Conservation (phyloP, 2,329 filamentous ascomycete genomes). For the Fusarium sp. region DNA sequence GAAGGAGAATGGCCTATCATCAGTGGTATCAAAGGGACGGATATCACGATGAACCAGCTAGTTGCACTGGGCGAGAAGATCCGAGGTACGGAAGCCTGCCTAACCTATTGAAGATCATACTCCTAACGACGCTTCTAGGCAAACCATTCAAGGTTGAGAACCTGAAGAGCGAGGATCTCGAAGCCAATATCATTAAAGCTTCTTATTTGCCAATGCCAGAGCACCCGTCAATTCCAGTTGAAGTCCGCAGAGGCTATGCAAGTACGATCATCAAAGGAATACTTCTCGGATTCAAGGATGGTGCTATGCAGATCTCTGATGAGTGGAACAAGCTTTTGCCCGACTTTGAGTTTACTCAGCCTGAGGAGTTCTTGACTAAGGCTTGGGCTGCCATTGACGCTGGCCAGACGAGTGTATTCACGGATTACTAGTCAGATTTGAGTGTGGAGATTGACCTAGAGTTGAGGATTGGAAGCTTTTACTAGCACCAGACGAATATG, state of each 20-base stretch:
- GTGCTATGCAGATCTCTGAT: constrained; percentile 54
- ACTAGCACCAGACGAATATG: no score
- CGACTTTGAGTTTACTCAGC: constrained; percentile 57
- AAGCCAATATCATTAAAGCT: constrained; percentile 41
- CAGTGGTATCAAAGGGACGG: constrained; percentile 58
- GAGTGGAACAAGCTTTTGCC: constrained; percentile 61
- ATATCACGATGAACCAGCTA: constrained; percentile 54
- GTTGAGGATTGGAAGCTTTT: no score
- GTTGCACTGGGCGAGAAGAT: constrained; percentile 58
- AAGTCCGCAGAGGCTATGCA: constrained; percentile 30
- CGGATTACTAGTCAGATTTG: not conserved
- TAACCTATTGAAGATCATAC: accelerated
- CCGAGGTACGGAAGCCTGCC: constrained; percentile 29
- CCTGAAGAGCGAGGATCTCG: constrained; percentile 38
- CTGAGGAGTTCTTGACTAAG: constrained; percentile 59
- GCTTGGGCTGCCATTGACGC: constrained; percentile 41
- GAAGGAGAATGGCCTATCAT: constrained; percentile 58
- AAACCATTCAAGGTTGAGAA: constrained; percentile 39
- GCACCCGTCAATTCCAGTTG: constrained; percentile 38
- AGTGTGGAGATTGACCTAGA: no score
- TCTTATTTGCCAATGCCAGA: constrained; percentile 41
- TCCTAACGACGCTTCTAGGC: constrained; percentile 20
- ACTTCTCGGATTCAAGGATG: constrained; percentile 23
- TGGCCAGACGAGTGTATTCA: constrained; percentile 14
- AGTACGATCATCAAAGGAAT: constrained; percentile 6